These are phyloP conservation scores for Gossypium schwendimanii DNA, from an alignment of 441 rosid genomes.

Conservation along the genomic window DNA sequence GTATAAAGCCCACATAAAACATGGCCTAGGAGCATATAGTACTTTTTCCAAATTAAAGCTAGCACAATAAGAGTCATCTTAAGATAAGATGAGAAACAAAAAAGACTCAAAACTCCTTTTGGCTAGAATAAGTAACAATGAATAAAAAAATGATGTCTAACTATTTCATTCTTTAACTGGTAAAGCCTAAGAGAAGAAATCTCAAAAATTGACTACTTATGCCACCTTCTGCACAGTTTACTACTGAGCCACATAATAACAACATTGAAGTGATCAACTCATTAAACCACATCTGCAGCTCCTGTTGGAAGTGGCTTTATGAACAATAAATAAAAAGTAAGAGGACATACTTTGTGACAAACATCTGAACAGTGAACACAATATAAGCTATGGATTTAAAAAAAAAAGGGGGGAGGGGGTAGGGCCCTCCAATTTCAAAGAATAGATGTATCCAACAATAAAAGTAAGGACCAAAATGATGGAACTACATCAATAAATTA, in stretches of 20 bases:
- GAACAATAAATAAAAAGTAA: neutral
- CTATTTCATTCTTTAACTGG: neutral
- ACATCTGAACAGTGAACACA: constrained; percentile 4
- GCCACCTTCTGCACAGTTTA: neutral
- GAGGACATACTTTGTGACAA: neutral
- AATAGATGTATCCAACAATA: neutral
- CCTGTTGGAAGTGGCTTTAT: neutral
- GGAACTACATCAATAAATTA: constrained; percentile 17
- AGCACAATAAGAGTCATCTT: neutral
- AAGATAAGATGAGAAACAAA: neutral
- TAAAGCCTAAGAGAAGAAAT: neutral
- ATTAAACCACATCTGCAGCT: neutral
- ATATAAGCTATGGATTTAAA: neutral
- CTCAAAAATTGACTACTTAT: neutral
- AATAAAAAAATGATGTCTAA: neutral
- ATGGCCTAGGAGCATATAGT: neutral
- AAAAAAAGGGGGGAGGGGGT: too few species aligned
- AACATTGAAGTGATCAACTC: neutral
- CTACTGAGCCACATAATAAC: neutral
- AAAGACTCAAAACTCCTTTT: neutral
- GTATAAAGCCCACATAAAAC: neutral
- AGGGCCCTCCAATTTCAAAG: neutral
- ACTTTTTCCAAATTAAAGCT: neutral
- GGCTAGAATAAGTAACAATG: neutral
- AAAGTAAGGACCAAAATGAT: neutral